Evolutionary conservation across 345 rosid species (phyloP).

Genomic region (Brassica carinata): DNA sequence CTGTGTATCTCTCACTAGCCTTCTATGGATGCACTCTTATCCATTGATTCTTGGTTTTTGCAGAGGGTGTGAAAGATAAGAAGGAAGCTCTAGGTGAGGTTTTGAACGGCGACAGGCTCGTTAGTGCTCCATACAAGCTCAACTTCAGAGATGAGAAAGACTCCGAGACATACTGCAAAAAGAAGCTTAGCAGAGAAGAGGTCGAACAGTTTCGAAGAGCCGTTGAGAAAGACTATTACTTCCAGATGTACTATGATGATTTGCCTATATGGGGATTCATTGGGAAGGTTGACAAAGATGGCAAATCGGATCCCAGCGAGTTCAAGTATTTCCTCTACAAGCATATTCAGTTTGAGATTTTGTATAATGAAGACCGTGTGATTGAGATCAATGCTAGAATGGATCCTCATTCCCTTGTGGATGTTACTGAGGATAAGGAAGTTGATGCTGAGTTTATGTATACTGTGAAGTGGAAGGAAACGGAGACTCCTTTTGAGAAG

Average conservation of each 20-base stretch:
- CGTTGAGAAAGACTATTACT: conserved; percentile 53
- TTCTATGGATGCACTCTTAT: too few relatives aligned
- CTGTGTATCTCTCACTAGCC: neutral
- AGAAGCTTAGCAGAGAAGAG: conserved; percentile 48
- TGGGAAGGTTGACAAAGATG: conserved; percentile 55
- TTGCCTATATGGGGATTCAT: conserved; percentile 61
- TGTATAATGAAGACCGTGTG: conserved; percentile 56
- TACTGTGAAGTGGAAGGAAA: conserved; percentile 60
- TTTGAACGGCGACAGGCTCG: conserved; percentile 69
- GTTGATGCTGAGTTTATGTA: conserved; percentile 52
- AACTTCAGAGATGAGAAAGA: too few relatives aligned
- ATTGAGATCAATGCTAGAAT: conserved; percentile 49
- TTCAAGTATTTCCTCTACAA: conserved; percentile 51
- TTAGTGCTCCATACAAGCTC: conserved; percentile 42
- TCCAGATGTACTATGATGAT: conserved; percentile 67
- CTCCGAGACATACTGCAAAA: conserved; percentile 31
- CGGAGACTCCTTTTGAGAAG: conserved; percentile 51
- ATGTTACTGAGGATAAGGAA: conserved; percentile 55
- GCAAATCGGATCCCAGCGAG: conserved; percentile 45
- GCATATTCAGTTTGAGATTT: conserved; percentile 52
- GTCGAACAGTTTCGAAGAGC: conserved; percentile 47
- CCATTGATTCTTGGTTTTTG: neutral
- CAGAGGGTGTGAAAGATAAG: conserved; percentile 40
- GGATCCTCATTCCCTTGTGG: conserved; percentile 49
- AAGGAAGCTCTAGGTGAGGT: conserved; percentile 73